These are phyloP conservation scores for Alloteropsis semialata DNA, from an alignment of 176 grass and related monocot genomes.

Conservation along the genomic window DNA sequence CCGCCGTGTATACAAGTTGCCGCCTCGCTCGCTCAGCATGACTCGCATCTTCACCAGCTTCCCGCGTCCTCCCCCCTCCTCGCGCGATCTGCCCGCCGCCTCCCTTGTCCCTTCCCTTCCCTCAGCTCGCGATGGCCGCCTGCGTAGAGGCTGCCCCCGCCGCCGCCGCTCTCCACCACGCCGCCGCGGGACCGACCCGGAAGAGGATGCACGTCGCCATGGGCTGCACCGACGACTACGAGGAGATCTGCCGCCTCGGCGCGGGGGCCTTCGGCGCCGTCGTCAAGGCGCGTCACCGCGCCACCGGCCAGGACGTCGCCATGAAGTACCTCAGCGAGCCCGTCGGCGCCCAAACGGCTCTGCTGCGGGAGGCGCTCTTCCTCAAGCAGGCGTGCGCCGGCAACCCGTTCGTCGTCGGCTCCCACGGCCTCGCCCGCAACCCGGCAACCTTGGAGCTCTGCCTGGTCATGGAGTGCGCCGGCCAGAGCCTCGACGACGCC, in stretches of 20 bases:
- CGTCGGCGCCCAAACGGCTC: background rate
- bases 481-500: background rate
- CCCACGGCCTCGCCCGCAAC: background rate
- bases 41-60: no score
- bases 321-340: background rate
- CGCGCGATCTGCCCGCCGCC: no score
- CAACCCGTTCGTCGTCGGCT: background rate
- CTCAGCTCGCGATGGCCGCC: no score
- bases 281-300: background rate
- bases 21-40: no score
- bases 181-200: no score
- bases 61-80: no score
- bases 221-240: background rate
- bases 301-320: background rate
- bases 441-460: background rate
- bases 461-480: background rate
- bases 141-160: no score
- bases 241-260: background rate
- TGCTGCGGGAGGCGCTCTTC: background rate
- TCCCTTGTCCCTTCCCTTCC: no score
- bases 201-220: no score
- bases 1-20: no score
- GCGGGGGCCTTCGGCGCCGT: background rate
- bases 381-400: background rate
- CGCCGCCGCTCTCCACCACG: no score